A percentile compares a stretch with the other conserved stretches of the same genome.
These are phyloP conservation scores for Globisporangium spinosum DNA, from an alignment of 352 stramenopile species.

Conservation along the genomic window DNA sequence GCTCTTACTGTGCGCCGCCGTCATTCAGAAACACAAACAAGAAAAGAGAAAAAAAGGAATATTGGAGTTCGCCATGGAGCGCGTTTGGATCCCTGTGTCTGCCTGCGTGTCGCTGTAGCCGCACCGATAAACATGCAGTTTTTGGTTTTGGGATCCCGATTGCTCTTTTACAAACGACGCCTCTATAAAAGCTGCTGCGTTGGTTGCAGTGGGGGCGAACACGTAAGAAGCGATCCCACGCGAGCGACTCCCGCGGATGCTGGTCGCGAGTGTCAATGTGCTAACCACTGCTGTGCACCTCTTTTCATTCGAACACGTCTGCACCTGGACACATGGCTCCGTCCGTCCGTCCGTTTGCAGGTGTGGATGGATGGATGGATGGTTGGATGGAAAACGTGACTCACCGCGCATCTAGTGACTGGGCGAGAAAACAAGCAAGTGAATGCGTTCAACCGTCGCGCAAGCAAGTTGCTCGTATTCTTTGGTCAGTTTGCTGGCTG, in stretches of 20 bases:
- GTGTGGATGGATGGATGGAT: not conserved
- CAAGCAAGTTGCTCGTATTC: not conserved
- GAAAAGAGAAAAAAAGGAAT: not conserved
- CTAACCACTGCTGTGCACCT: not conserved
- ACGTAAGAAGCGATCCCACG: not conserved
- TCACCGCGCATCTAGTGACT: not conserved
- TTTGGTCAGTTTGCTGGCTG: not conserved
- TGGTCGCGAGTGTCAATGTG: not conserved
- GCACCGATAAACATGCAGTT: not conserved
- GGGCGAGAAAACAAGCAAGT: not conserved
- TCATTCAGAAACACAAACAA: not conserved
- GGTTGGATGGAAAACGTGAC: not conserved
- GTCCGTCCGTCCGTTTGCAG: not conserved
- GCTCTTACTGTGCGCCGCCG: not conserved
- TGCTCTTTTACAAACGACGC: not conserved
- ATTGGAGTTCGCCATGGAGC: not conserved
- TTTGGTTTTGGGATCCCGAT: not conserved
- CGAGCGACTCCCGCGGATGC: no score
- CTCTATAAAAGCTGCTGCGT: not conserved
- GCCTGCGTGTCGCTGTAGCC: not conserved
- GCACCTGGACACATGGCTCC: not conserved
- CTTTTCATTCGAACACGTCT: not conserved
- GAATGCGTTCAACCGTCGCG: not conserved
- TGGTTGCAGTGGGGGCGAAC: not conserved
- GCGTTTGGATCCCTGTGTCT: not conserved